Base-by-base conservation (phyloP, 805 yeast genomes). In the Clavispora asparagi region DNA sequence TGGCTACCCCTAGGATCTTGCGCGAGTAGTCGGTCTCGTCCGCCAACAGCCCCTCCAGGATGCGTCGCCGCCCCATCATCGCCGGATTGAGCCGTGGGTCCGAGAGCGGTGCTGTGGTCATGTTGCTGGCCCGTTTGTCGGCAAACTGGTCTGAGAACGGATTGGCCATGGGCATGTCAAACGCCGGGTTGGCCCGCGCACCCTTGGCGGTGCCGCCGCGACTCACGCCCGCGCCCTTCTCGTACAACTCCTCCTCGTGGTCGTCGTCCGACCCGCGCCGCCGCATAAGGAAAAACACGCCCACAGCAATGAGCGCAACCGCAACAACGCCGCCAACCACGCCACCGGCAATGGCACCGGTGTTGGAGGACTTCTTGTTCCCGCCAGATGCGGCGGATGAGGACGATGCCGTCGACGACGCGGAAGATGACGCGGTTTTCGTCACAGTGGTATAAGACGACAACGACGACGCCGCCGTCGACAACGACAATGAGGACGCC, bases 31-130 rank as follows among this genome's bases (percentile, higher is more conserved):
- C 94, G 4, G 87, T 81, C 51, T 86, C 95, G 62, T 89, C 95
- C 10, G 95, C 91, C 44, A 91, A 71, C 2, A 92, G 82, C 5
- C 96, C 96, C 57, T 87, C 92, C 57, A 90, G 82, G 50, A 87
- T 74, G 53, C 96, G 73, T 59, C 95, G 81, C 60, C 91, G 80
- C 33, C 95, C 96, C 63, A 86, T 70, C 85, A 86, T 81, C 39
- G 80, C 77, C 1, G 90, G 89, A 61, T 85, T 83, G 51, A 85
- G 66, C 47, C 90, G 72, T 41, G 85, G 89, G 62, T 81, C 91
- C 17, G 54, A 44, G 28, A 54, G 48, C 47, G 61, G 46, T 43
- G 60, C 48, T 35, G 53, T 39, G 2, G 54, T 49, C 36, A 37
- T 45, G 8, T 44, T 42, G 41, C 53, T 53, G 40, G 47, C 46